phyloP scores from a whole-genome alignment of 1,284 basidiomycete species.

The Leccinum solheimii region DNA sequence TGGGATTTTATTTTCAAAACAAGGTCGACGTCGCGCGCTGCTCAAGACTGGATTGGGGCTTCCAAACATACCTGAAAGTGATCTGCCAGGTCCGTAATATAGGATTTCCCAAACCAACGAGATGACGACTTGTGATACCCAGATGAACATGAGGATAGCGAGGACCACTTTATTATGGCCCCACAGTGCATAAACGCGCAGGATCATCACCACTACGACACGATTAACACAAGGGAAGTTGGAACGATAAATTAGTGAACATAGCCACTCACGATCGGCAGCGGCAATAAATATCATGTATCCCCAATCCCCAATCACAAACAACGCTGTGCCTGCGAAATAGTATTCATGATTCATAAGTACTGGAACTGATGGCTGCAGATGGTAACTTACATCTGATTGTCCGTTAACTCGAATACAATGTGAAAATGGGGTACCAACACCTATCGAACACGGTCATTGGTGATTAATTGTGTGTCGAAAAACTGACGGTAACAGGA shows the following conservation, averaged over 20 bases:
- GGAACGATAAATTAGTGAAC: neutral
- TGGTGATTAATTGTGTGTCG: neutral
- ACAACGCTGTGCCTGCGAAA: neutral
- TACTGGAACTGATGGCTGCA: neutral
- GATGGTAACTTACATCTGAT: neutral
- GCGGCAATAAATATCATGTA: neutral
- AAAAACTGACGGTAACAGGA: neutral
- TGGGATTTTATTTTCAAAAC: neutral
- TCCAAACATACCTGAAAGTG: neutral
- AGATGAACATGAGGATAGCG: neutral
- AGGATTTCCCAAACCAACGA: neutral
- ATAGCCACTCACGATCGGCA: neutral
- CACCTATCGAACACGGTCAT: neutral
- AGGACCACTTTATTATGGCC: neutral
- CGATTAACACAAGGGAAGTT: neutral
- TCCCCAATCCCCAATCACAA: neutral
- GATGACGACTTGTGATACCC: neutral
- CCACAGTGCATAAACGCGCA: neutral
- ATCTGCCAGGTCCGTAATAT: neutral
- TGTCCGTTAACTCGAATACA: neutral
- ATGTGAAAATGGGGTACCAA: neutral
- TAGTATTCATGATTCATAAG: neutral
- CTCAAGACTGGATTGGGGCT: neutral
- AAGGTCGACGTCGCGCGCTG: neutral
- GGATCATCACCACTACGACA: neutral